Evolutionary conservation across 257 asterid genomes (phyloP), one percentile per base, ranked within the genome.

Genomic region (Penstemon davidsonii): DNA sequence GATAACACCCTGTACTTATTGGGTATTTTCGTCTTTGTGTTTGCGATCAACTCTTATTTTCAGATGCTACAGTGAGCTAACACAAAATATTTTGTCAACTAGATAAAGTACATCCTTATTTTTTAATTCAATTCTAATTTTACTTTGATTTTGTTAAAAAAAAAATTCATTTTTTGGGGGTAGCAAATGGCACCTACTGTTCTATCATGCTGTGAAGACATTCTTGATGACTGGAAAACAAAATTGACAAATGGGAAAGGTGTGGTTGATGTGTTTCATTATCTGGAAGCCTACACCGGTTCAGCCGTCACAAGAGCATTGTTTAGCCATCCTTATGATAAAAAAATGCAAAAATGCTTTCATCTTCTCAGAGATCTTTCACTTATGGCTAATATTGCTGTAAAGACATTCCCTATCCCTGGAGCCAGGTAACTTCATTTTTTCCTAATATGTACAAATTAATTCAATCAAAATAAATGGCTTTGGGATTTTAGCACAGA

Each of bases 221-320:
- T 76, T 59, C 37, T 79, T 2, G 55, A 10, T 7, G 76, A 68
- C 12, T 79, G 81, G 81, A 69, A 68, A 33, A 60, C 39, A 65
- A 64, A 71, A 79, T 41, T 70, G 71, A 70, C 69, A n/a, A 58
- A 55, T 11, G 83, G 80, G 40, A 53, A 67, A 4, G 76, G 74
- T 38, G 77, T 74, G 19, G 83, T 78, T 4, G 83, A 78, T 37
- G 73, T 74, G 33, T 74, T 66, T 68, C 76, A 66, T 50, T 67
- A 66, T 7, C 70, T 78, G 5, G 76, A 70, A 52, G 54, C 53
- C 38, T 78, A 45, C 77, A 70, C 77, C 0, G 75, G 75, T 3
- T 66, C 83, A 33, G 76, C 83, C 0, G 77, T 74, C 5, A 74
- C 83, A 0, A 63, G 64, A 0, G 77, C 75, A 2, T 59, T 74